phyloP scores from a whole-genome alignment of 208 protist species.

The Trypanosoma lewisi region DNA sequence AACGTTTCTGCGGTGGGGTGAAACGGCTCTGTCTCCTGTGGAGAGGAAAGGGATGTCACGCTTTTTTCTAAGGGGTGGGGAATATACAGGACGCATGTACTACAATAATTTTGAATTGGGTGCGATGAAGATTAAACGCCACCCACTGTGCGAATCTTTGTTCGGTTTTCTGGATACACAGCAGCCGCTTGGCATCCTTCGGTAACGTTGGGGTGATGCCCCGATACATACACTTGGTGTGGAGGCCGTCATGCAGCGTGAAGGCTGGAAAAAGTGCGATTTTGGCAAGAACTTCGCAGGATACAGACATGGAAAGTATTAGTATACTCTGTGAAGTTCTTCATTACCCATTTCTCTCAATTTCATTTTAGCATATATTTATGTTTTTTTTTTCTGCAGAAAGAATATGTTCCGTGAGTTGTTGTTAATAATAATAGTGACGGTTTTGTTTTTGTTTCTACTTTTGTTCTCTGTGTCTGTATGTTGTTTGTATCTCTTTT shows the following conservation, averaged over 20 bases:
- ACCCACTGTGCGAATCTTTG: constrained; percentile 18
- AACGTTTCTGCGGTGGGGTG: constrained; percentile 13
- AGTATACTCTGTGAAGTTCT: too few relatives aligned
- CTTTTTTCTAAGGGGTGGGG: background rate
- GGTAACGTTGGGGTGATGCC: constrained; percentile 37
- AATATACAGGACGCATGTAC: constrained; percentile 29
- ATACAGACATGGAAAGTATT: constrained; percentile 5
- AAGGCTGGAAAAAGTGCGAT: constrained; percentile 8
- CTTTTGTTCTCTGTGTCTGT: background rate
- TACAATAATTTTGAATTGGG: constrained; percentile 44
- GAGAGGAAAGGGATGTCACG: background rate
- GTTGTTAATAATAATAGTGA: background rate
- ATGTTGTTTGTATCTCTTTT: background rate
- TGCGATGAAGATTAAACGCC: constrained; percentile 25
- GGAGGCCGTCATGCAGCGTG: constrained; percentile 19
- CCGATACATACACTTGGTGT: constrained; percentile 36
- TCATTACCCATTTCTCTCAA: background rate
- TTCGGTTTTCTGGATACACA: constrained; percentile 27
- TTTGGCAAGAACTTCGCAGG: constrained; percentile 10
- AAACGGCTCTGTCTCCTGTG: background rate
- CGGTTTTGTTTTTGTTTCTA: background rate
- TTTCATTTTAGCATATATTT: background rate
- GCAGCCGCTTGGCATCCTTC: constrained; percentile 30
- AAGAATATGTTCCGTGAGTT: too few relatives aligned
- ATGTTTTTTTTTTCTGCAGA: background rate